A percentile compares a stretch with the other conserved stretches of the same genome.
Evolutionary conservation across 208 protist genomes (phyloP).

Genomic region (Histomonas meleagridis): DNA sequence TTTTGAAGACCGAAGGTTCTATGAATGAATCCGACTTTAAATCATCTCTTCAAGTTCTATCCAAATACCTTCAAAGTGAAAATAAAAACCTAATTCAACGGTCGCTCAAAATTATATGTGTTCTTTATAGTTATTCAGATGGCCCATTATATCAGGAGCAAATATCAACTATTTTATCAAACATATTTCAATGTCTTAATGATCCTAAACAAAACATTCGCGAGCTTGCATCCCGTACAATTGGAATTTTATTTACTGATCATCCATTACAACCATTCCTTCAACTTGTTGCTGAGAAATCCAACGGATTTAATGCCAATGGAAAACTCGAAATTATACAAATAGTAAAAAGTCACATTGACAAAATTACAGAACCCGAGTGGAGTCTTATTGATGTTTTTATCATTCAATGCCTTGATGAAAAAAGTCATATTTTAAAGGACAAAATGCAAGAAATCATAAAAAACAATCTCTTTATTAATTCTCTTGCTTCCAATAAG

Average conservation of each 20-base stretch:
- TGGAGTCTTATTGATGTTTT: not conserved
- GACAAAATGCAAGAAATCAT: not conserved
- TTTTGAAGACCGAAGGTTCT: too few relatives aligned
- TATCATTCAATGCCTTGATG: not conserved
- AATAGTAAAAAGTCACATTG: not conserved
- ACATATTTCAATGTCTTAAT: not conserved
- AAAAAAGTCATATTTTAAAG: not conserved
- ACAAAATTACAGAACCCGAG: not conserved
- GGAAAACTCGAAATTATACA: not conserved
- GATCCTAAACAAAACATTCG: not conserved
- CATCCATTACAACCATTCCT: not conserved
- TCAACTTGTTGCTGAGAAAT: not conserved
- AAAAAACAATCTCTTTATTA: not conserved
- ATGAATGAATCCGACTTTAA: too few relatives aligned
- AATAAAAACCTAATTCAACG: not conserved
- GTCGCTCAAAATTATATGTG: not conserved
- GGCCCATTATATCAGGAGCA: not conserved
- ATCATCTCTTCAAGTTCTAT: not conserved
- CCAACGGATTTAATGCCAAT: not conserved
- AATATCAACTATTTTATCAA: not conserved
- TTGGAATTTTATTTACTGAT: not conserved
- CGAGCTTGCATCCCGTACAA: not conserved
- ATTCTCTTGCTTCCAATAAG: not conserved
- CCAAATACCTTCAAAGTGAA: not conserved
- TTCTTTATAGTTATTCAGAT: not conserved